These are phyloP conservation scores for Penicillium sp. DNA, from an alignment of 2,329 filamentous ascomycete genomes.

Conservation along the genomic window DNA sequence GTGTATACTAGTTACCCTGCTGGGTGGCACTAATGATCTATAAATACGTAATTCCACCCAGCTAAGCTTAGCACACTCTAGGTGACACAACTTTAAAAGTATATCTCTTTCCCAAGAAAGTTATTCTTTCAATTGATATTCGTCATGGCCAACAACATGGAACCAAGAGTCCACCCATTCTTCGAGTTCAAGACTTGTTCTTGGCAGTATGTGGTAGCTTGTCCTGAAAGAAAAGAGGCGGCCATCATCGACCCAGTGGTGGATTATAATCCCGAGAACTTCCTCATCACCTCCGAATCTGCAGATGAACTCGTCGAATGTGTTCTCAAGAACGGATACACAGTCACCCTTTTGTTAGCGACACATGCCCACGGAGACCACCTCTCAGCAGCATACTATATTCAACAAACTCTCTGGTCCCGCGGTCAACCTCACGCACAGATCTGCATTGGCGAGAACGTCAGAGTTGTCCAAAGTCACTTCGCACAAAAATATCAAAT, in stretches of 20 bases:
- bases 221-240: conserved; percentile 48
- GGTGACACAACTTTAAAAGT: too few species aligned
- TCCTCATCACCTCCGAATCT: conserved; percentile 47
- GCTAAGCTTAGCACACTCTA: background rate
- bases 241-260: conserved; percentile 62
- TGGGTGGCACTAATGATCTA: conserved; percentile 10
- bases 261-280: conserved; percentile 50
- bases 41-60: conserved; percentile 17
- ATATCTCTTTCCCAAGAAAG: too few species aligned
- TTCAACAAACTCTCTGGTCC: conserved; percentile 47
- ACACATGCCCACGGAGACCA: conserved; percentile 64
- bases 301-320: conserved; percentile 54
- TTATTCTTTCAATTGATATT: background rate
- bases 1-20: too few species aligned
- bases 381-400: conserved; percentile 57
- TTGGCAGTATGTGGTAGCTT: conserved; percentile 62
- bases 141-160: background rate
- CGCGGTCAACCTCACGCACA: conserved; percentile 39
- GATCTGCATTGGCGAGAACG: conserved; percentile 58
- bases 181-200: conserved; percentile 51
- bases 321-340: conserved; percentile 47
- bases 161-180: conserved; percentile 42
- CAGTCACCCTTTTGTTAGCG: conserved; percentile 54
- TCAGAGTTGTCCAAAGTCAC: conserved; percentile 51
- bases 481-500: conserved; percentile 55